phyloP scores from a whole-genome alignment of 2,329 filamentous ascomycete species.

The Fulvia fulva region DNA sequence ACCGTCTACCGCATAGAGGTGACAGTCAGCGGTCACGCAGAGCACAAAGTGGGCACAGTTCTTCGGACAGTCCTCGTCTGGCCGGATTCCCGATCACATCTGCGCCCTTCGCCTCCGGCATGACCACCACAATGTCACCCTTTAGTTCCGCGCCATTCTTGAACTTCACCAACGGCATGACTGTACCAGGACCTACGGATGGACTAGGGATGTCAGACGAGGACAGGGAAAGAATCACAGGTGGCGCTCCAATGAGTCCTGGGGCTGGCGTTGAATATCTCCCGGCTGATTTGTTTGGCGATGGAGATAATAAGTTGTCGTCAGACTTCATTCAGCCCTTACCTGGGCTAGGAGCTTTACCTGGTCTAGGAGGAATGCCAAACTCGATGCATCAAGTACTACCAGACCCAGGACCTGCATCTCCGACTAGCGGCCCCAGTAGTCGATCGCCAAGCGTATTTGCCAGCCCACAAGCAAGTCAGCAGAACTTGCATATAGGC shows the following conservation, averaged over 20 bases:
- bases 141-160: conserved; percentile 49
- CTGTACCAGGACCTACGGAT: conserved; percentile 44
- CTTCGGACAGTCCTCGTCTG: conserved; percentile 28
- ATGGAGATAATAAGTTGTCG: conserved; percentile 25
- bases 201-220: conserved; percentile 55
- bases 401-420: conserved; percentile 36
- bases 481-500: conserved; percentile 41
- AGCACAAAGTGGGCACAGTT: conserved; percentile 34
- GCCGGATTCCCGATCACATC: conserved; percentile 24
- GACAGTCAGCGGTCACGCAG: conserved; percentile 41
- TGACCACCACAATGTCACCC: conserved; percentile 49
- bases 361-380: conserved; percentile 43
- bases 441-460: conserved; percentile 45
- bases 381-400: conserved; percentile 17
- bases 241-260: conserved; percentile 69
- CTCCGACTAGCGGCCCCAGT: conserved; percentile 39
- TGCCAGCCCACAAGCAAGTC: conserved; percentile 46
- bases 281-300: conserved; percentile 57
- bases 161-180: conserved; percentile 61
- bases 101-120: conserved; percentile 36
- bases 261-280: conserved; percentile 66
- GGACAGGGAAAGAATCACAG: conserved; percentile 58
- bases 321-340: conserved; percentile 23
- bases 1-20: conserved; percentile 28
- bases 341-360: conserved; percentile 34